A percentile compares a stretch with the other conserved stretches of the same genome.
These are phyloP conservation scores for Trypanosoma congolense DNA, from an alignment of 208 protist genomes.

Conservation along the genomic window DNA sequence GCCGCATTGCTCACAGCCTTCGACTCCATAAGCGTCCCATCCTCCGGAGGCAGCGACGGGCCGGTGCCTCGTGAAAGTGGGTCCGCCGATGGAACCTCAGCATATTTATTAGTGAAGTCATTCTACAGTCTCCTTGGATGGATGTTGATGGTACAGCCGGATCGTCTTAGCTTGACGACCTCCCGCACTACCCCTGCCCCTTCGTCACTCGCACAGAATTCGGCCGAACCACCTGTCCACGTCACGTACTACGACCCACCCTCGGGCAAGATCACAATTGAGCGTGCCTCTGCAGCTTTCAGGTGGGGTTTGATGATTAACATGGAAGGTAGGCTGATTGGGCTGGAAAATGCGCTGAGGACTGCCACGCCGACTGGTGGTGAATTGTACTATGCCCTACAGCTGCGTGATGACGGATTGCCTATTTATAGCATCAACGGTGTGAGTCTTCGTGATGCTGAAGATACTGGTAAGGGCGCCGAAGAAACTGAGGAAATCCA, in stretches of 20 bases:
- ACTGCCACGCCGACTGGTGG: slow-evolving; percentile 36
- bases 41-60: slow-evolving; percentile 22
- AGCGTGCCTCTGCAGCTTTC: slow-evolving; percentile 22
- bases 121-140: slow-evolving; percentile 59
- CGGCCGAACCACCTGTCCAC: slow-evolving; percentile 20
- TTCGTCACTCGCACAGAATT: slow-evolving; percentile 6
- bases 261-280: slow-evolving; percentile 33
- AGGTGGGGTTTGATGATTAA: slow-evolving; percentile 60
- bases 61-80: background rate
- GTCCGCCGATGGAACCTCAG: slow-evolving; percentile 27
- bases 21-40: slow-evolving; percentile 30
- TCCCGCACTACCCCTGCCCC: background rate
- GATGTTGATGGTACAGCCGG: slow-evolving; percentile 44
- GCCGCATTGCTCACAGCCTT: slow-evolving; percentile 32
- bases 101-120: slow-evolving; percentile 24
- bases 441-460: slow-evolving; percentile 19
- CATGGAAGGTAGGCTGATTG: slow-evolving; percentile 29
- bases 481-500: slow-evolving; percentile 9
- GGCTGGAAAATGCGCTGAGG: slow-evolving; percentile 43
- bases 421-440: slow-evolving; percentile 46
- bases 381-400: slow-evolving; percentile 37
- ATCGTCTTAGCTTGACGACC: slow-evolving; percentile 25
- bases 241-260: slow-evolving; percentile 26
- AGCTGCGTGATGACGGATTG: slow-evolving; percentile 25
- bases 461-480: slow-evolving; percentile 18